These are phyloP conservation scores for Breviolum minutum DNA, from an alignment of 73 alveolate species.

Conservation along the genomic window DNA sequence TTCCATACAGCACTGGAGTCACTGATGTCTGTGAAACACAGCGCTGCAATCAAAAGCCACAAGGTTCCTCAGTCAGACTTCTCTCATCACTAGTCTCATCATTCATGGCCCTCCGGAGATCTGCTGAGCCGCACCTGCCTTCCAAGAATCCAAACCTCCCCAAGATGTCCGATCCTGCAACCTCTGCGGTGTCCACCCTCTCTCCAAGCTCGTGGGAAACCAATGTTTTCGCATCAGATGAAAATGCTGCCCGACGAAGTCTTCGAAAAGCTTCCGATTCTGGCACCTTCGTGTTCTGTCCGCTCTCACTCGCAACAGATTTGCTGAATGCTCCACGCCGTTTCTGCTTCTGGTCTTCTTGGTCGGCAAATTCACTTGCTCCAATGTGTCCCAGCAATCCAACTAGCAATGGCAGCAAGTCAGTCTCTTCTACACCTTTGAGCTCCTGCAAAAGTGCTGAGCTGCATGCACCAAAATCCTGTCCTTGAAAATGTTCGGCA, in stretches of 20 bases:
- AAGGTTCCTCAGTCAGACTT: slow-evolving; percentile 21
- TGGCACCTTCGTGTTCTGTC: slow-evolving; percentile 8
- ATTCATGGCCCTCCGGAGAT: slow-evolving; percentile 33
- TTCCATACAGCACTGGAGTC: not conserved
- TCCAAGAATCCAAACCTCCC: slow-evolving; percentile 43
- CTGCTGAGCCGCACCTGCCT: slow-evolving; percentile 23
- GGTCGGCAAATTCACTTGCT: slow-evolving; percentile 27
- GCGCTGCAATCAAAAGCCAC: slow-evolving; percentile 46
- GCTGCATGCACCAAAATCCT: slow-evolving; percentile 57
- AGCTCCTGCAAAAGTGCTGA: slow-evolving; percentile 56
- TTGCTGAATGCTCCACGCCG: slow-evolving; percentile 82
- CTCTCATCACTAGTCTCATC: not conserved
- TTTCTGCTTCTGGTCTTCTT: not conserved
- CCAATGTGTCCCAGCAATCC: slow-evolving; percentile 60
- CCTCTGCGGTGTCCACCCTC: slow-evolving; percentile 3
- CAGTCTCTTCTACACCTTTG: slow-evolving; percentile 32
- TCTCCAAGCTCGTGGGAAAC: slow-evolving; percentile 49
- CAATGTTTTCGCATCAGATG: slow-evolving; percentile 56
- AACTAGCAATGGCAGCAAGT: slow-evolving; percentile 50
- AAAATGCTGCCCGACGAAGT: slow-evolving; percentile 59
- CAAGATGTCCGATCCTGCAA: not conserved
- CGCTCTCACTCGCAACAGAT: slow-evolving; percentile 21
- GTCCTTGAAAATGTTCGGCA: slow-evolving; percentile 13
- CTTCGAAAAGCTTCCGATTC: slow-evolving; percentile 63
- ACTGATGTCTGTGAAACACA: not conserved